Base-by-base conservation (phyloP, 2,329 filamentous ascomycete genomes). In the Neocatenulostroma microsporum region DNA sequence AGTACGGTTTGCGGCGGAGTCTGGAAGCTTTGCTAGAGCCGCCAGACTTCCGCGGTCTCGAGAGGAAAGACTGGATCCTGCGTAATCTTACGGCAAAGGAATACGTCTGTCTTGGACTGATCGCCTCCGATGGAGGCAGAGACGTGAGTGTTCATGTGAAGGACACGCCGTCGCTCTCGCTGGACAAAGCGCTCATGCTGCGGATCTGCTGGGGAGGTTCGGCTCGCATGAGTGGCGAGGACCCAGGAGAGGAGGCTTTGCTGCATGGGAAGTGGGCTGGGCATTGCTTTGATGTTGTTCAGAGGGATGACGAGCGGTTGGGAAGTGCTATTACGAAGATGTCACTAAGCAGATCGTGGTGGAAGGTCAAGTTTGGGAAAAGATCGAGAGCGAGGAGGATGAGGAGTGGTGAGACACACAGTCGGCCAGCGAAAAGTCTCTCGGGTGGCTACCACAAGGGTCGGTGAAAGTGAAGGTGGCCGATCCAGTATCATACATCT, bases 201-300 rank as follows among this genome's bases (percentile, higher is more conserved):
- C 34, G 30, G 9, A 41, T 34, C 15, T 33, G 34, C 29, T 41
- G 39, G 39, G n/a, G n/a, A n/a, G 25, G 33, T 12, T 17, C 10
- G 6, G 13, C 12, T 10, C 5, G 9, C 4, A 11, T 10, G 13
- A 14, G 20, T 14, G 11, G 14, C 3, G 24, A 13, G 11, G 20
- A 30, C 19, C 10, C 11, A 9, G 15, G 23, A 5, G 21, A 25
- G 28, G 13, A 8, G 4, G 18, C 29, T 6, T 29, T 31, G 12
- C 6, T 24, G 14, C 38, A 21, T 4, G 40, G 40, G 4, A n/a
- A 15, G 21, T 42, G 40, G 40, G 30, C 36, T 21, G 40, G 40
- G 8, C 40, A 42, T 23, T 20, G 21, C 27, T 42, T 42, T 23
- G 32, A 39, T n/a, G 30, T 42, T 8, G 28, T 36, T 5, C 27